Evolutionary conservation across 2,329 filamentous ascomycete genomes (phyloP).

Genomic region (Clonostachys rhizophaga): DNA sequence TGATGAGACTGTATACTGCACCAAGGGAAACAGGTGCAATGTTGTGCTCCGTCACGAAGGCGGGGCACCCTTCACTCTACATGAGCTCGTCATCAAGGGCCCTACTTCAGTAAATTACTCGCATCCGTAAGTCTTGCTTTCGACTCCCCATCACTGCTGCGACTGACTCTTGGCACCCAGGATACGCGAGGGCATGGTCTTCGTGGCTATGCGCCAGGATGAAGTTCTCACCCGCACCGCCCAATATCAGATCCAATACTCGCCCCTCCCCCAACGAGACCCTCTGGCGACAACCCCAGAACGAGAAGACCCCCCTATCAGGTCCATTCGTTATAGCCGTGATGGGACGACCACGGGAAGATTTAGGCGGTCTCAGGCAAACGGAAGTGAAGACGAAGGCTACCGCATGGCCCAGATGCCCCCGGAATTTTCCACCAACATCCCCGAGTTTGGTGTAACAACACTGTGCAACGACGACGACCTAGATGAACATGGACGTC

Average conservation of each 20-base stretch:
- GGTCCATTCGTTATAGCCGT: conserved; percentile 45
- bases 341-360: conserved; percentile 44
- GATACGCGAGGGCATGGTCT: conserved; percentile 87
- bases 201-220: conserved; percentile 80
- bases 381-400: conserved; percentile 34
- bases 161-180: conserved; percentile 19
- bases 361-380: conserved; percentile 24
- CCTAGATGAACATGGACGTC: conserved; percentile 21
- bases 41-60: conserved; percentile 80
- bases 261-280: conserved; percentile 7
- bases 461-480: conserved; percentile 60
- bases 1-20: conserved; percentile 84
- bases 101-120: conserved; percentile 73
- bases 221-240: conserved; percentile 70
- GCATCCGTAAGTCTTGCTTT: conserved; percentile 64
- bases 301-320: too few relatives aligned
- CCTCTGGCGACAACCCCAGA: neutral
- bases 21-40: conserved; percentile 82
- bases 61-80: conserved; percentile 73
- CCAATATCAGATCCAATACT: conserved; percentile 70
- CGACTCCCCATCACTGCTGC: conserved; percentile 20
- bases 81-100: conserved; percentile 83
- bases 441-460: conserved; percentile 47
- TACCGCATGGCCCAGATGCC: conserved; percentile 50
- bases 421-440: conserved; percentile 42